phyloP scores from a whole-genome alignment of 345 rosid genomes.

The Kernera saxatilis region DNA sequence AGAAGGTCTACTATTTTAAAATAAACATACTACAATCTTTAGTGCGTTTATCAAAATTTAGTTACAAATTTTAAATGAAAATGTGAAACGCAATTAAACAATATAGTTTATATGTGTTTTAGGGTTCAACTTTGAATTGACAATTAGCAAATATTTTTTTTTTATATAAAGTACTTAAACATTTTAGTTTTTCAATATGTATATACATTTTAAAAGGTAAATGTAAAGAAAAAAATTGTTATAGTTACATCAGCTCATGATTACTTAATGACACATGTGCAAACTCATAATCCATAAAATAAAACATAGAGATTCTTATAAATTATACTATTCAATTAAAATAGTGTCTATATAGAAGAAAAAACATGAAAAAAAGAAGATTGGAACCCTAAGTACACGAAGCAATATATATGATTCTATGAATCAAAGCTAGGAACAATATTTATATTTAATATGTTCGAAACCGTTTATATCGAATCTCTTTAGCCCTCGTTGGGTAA shows the following conservation, averaged over 20 bases:
- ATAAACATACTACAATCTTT: too few relatives aligned
- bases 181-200: background rate
- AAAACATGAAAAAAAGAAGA: too few relatives aligned
- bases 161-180: background rate
- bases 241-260: background rate
- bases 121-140: background rate
- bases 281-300: background rate
- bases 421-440: too few relatives aligned
- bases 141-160: background rate
- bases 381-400: background rate
- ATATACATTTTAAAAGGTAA: background rate
- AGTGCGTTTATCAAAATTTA: background rate
- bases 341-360: background rate
- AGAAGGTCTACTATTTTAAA: too few relatives aligned
- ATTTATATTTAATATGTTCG: too few relatives aligned
- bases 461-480: too few relatives aligned
- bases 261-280: background rate
- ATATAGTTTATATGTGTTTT: background rate
- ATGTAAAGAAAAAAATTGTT: background rate
- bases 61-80: background rate
- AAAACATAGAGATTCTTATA: background rate
- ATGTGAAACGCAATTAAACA: background rate
- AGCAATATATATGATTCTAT: too few relatives aligned
- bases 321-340: background rate
- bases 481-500: background rate